Evolutionary conservation across 495 filamentous ascomycete genomes (phyloP).

Genomic region (Bacidia gigantensis): DNA sequence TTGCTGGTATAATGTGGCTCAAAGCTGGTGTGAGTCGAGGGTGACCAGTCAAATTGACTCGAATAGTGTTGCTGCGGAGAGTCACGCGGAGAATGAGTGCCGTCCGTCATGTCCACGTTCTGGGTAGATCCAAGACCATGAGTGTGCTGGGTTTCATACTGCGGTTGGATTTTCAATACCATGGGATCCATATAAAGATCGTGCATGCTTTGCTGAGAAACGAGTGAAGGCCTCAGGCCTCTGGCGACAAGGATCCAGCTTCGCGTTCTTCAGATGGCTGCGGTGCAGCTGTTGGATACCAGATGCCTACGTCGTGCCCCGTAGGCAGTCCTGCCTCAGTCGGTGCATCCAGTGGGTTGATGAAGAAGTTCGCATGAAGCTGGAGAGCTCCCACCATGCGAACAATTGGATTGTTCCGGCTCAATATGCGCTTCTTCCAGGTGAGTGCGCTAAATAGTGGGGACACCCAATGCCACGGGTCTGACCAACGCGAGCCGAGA

Average conservation of each 20-base stretch:
- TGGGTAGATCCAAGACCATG: conserved; percentile 21
- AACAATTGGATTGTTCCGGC: neutral
- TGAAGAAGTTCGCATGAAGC: neutral
- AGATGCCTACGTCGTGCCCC: neutral
- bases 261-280: neutral
- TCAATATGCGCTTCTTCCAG: neutral
- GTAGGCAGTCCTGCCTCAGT: neutral
- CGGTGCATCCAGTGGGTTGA: neutral
- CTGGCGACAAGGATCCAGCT: conserved; percentile 1
- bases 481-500: neutral
- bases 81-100: conserved; percentile 15
- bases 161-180: conserved; percentile 27
- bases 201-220: conserved; percentile 20
- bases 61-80: conserved; percentile 33
- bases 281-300: neutral
- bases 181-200: conserved; percentile 18
- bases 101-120: conserved; percentile 17
- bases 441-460: neutral
- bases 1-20: conserved; percentile 26
- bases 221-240: conserved; percentile 1
- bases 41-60: conserved; percentile 27
- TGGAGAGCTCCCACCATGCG: neutral
- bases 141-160: conserved; percentile 17
- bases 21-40: conserved; percentile 25
- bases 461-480: neutral